Percentiles rank a stretch among this genome's conserved stretches.
Conservation (phyloP, 108 stramenopile species). For the Pseudonitzschia pungens region DNA sequence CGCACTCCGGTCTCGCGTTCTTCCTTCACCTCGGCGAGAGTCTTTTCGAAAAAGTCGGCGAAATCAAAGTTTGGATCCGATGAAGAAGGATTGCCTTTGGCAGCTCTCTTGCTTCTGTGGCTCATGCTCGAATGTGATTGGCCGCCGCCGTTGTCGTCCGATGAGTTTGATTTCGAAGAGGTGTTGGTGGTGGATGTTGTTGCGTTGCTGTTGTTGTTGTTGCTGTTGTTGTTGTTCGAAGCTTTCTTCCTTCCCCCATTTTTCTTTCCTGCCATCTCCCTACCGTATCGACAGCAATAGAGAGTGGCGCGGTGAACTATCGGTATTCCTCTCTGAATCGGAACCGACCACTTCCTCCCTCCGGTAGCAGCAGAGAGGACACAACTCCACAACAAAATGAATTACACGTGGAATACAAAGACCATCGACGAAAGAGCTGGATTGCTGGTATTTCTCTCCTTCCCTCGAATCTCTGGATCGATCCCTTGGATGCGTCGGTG, state of each 20-base stretch:
- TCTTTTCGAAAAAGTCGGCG: slow-evolving; percentile 7
- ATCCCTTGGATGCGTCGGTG: background rate
- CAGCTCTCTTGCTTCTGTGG: background rate
- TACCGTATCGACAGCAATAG: background rate
- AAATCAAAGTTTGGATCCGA: slow-evolving; percentile 3
- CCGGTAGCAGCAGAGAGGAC: background rate
- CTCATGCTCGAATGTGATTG: background rate
- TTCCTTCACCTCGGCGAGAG: background rate
- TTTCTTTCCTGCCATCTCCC: slow-evolving; percentile 15
- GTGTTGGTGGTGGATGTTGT: background rate
- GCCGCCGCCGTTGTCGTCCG: background rate
- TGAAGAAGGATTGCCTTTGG: background rate
- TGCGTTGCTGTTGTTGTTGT: background rate
- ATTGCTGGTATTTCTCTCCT: background rate
- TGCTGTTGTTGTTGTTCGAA: slow-evolving; percentile 3
- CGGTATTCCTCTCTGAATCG: background rate
- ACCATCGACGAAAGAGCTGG: background rate
- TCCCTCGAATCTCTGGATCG: background rate
- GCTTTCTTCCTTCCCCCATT: slow-evolving; percentile 13
- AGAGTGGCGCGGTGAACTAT: background rate
- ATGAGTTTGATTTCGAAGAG: no score
- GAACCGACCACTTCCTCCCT: background rate
- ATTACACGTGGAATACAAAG: background rate
- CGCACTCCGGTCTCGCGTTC: slow-evolving; percentile 1
- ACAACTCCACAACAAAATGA: background rate